Conservation (phyloP, 2,329 filamentous ascomycete genomes). For the Fusarium nurragi region DNA sequence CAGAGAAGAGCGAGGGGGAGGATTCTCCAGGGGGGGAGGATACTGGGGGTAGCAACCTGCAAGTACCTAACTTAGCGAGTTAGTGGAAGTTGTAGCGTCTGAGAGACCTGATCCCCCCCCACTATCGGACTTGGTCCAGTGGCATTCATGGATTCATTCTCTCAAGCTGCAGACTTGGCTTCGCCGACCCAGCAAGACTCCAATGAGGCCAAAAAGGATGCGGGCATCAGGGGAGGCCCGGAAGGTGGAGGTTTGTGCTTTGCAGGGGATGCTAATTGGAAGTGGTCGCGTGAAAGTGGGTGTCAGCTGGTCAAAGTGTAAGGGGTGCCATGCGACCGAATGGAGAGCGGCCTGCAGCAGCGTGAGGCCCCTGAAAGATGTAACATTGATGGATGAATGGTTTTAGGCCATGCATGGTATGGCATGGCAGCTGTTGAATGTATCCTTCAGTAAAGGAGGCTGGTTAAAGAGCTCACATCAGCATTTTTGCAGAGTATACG, state of each 20-base stretch:
- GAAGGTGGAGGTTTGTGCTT: slow-evolving; percentile 23
- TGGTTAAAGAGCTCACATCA: slow-evolving; percentile 9
- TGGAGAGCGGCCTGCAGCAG: slow-evolving; percentile 18
- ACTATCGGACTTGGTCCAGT: slow-evolving; percentile 4
- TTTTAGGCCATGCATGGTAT: background rate
- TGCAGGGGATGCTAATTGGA: slow-evolving; percentile 31
- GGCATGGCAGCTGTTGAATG: background rate
- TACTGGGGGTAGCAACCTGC: slow-evolving; percentile 6
- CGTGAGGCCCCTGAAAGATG: slow-evolving; percentile 27
- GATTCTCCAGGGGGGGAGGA: slow-evolving; percentile 9
- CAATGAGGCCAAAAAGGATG: slow-evolving; percentile 1
- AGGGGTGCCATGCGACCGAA: slow-evolving; percentile 38
- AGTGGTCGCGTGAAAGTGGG: slow-evolving; percentile 8
- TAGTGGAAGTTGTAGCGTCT: slow-evolving; percentile 26
- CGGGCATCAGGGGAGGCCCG: slow-evolving; percentile 28
- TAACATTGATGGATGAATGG: slow-evolving; percentile 7
- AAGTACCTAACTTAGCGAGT: slow-evolving; percentile 27
- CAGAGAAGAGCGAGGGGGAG: slow-evolving; percentile 29
- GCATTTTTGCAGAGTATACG: background rate
- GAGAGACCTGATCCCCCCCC: slow-evolving; percentile 13
- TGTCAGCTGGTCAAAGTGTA: background rate
- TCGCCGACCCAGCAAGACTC: slow-evolving; percentile 11
- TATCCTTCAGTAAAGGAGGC: slow-evolving; percentile 3
- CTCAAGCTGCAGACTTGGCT: slow-evolving; percentile 6
- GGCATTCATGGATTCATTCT: background rate